These are phyloP conservation scores for Solanum sejunctum DNA, from an alignment of 257 asterid genomes.

Conservation along the genomic window DNA sequence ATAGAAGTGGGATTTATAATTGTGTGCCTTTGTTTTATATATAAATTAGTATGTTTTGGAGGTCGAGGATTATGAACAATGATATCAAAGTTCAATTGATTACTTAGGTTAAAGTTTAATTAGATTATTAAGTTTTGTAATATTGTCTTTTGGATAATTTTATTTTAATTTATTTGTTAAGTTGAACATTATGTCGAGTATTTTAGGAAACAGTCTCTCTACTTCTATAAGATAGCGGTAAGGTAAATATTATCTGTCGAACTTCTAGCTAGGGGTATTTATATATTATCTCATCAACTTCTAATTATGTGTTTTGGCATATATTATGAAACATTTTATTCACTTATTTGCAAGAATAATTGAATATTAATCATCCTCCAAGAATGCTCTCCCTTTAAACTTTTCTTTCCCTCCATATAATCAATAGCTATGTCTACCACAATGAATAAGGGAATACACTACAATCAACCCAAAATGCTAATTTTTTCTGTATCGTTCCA, in stretches of 20 bases:
- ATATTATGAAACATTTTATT: neutral
- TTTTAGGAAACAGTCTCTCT: no score
- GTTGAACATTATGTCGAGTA: no score
- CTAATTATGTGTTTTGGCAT: neutral
- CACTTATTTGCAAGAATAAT: neutral
- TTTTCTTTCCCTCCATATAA: neutral
- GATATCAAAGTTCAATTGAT: neutral
- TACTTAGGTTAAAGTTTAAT: neutral
- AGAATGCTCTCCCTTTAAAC: neutral
- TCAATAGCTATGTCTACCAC: neutral
- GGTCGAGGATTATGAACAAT: neutral
- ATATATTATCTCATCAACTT: neutral
- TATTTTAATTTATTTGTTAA: neutral
- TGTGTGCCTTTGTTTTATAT: neutral
- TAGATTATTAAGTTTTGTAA: neutral
- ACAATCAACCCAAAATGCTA: neutral
- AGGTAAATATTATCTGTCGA: no score
- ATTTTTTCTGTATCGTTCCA: neutral
- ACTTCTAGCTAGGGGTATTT: no score
- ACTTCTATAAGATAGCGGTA: no score
- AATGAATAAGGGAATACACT: neutral
- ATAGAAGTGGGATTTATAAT: neutral
- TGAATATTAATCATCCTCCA: neutral
- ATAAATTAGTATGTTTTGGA: neutral
- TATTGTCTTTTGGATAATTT: neutral